phyloP scores from a whole-genome alignment of 306 rosid species.

The Acacia confusa region DNA sequence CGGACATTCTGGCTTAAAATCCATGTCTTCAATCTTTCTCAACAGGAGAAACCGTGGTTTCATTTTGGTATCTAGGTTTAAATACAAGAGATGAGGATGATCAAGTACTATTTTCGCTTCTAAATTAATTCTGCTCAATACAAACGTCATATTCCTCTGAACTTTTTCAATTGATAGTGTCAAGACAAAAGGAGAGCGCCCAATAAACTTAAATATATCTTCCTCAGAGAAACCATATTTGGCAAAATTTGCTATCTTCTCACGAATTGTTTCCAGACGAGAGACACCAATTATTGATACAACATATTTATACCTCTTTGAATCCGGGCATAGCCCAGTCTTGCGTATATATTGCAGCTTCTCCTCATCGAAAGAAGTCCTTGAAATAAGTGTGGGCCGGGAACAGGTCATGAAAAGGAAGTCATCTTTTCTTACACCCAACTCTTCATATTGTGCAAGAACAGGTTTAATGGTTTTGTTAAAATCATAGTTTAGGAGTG shows the following conservation, averaged over 20 bases:
- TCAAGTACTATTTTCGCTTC: conserved; percentile 53
- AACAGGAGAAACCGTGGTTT: conserved; percentile 66
- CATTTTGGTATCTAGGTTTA: conserved; percentile 60
- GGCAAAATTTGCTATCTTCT: conserved; percentile 56
- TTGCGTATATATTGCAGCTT: conserved; percentile 60
- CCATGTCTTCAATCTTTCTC: conserved; percentile 61
- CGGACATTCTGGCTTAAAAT: conserved; percentile 28
- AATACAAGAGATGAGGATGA: conserved; percentile 54
- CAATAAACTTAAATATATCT: conserved; percentile 62
- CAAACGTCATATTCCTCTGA: conserved; percentile 86
- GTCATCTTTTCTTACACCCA: conserved; percentile 64
- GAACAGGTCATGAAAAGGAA: conserved; percentile 56
- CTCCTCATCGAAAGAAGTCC: conserved; percentile 71
- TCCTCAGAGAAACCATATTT: conserved; percentile 69
- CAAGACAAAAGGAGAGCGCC: conserved; percentile 54
- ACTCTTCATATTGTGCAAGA: conserved; percentile 46
- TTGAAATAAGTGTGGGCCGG: conserved; percentile 62
- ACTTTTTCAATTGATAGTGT: conserved; percentile 74
- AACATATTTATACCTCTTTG: conserved; percentile 65
- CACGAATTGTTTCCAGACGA: conserved; percentile 61
- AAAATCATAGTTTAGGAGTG: conserved; percentile 50
- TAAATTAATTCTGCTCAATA: conserved; percentile 67
- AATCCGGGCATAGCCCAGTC: conserved; percentile 48
- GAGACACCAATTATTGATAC: conserved; percentile 75
- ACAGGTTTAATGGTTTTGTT: conserved; percentile 38